phyloP scores from a whole-genome alignment of 345 rosid species.

The Camelina neglecta region DNA sequence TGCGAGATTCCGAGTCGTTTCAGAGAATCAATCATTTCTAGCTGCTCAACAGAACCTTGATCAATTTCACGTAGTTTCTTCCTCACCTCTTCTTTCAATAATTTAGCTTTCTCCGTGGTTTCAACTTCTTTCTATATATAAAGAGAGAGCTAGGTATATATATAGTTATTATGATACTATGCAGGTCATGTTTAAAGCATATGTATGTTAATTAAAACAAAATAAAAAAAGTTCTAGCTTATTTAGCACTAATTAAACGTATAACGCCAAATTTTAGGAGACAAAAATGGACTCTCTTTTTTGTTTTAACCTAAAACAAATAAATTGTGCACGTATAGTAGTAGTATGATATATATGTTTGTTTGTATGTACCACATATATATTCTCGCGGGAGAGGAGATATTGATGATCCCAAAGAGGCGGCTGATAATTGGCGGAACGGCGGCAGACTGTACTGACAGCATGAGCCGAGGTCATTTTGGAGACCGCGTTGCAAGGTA shows the following conservation, averaged over 20 bases:
- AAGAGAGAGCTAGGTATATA: no score
- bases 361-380: slow-evolving; percentile 11
- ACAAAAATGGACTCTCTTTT: no score
- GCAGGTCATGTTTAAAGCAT: background rate
- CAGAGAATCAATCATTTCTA: slow-evolving; percentile 44
- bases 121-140: slow-evolving; percentile 20
- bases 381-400: slow-evolving; percentile 44
- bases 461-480: background rate
- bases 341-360: background rate
- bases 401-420: slow-evolving; percentile 43
- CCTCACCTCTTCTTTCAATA: slow-evolving; percentile 37
- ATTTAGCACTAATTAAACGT: no score
- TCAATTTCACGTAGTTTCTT: slow-evolving; percentile 4
- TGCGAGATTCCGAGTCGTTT: slow-evolving; percentile 49
- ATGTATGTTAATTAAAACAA: background rate
- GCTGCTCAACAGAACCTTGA: slow-evolving; percentile 26
- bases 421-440: slow-evolving; percentile 44
- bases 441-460: slow-evolving; percentile 8
- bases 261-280: no score
- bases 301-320: no score
- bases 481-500: background rate
- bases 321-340: background rate
- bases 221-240: no score
- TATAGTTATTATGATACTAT: background rate
- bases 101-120: slow-evolving; percentile 3